These are phyloP conservation scores for Entelexis paramagnoliae DNA, from an alignment of 1,139 yeast species.

Conservation along the genomic window DNA sequence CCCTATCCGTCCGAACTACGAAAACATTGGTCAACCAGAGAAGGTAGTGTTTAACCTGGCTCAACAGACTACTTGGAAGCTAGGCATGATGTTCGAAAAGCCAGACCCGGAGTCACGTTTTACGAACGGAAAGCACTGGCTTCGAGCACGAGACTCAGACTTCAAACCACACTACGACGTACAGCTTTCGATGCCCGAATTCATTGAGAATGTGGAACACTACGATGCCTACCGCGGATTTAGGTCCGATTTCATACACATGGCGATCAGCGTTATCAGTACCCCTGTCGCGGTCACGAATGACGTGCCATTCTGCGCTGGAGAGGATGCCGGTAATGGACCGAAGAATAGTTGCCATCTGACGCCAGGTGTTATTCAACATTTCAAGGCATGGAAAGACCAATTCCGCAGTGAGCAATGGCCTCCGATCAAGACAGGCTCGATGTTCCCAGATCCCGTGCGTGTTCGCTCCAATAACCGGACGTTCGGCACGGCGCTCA, in stretches of 20 bases:
- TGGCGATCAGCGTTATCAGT: conserved; percentile 51
- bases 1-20: conserved; percentile 24
- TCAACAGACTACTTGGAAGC: conserved; percentile 42
- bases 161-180: conserved; percentile 66
- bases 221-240: conserved; percentile 75
- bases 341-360: conserved; percentile 59
- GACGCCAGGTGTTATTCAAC: conserved; percentile 56
- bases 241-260: conserved; percentile 66
- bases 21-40: conserved; percentile 27
- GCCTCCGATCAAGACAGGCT: conserved; percentile 66
- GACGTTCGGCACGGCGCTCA: conserved; percentile 68
- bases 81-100: conserved; percentile 42
- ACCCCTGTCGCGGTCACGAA: conserved; percentile 1
- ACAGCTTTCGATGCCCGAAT: conserved; percentile 50
- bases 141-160: conserved; percentile 36
- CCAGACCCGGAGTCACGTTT: conserved; percentile 10
- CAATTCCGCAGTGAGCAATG: conserved; percentile 60
- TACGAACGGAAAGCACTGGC: background rate
- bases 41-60: conserved; percentile 47
- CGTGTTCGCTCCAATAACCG: conserved; percentile 28
- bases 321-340: background rate
- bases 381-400: conserved; percentile 79
- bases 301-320: background rate
- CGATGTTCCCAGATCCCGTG: conserved; percentile 44
- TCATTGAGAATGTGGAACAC: conserved; percentile 34